Base-by-base conservation (phyloP, 257 asterid genomes). In the Solanum verrucosum region DNA sequence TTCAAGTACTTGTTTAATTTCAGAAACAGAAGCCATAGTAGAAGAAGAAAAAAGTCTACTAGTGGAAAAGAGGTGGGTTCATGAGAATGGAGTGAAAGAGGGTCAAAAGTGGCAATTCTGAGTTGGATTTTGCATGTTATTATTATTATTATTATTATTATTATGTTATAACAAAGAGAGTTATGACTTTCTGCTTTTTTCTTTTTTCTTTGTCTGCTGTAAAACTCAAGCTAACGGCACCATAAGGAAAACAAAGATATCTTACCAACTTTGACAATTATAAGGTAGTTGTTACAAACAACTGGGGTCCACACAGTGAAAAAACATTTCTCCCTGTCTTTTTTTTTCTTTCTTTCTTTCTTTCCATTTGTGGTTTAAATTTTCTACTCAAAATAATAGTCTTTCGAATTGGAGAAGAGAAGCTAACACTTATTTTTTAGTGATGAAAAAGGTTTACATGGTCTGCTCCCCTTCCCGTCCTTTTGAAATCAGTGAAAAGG, bases 1-100 rank as follows among this genome's bases (percentile, higher is more conserved):
- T 49, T 92, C 90, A 44, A 97, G 18, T 75, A 97, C 99, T 21
- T 96, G 92, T 73, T 97, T 93, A 49, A 93, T 78, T 34, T 89
- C 94, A 2, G 92, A 88, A 84, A 88, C 87, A 84, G 93, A 44
- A 44, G 52, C 97, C 92, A 90, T 84, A 29, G 46, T 21, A 20
- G 87, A 15, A 16, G 60, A 52, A 52, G 21, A 13, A 42, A 34
- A 42, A 34, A 34, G 81, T n/a, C 20, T 78, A 78, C 11, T 15
- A 89, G 77, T 42, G 84, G 84, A 56, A 75, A 44, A 88, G 86
- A 7, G 87, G 90, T 34, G 90, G 88, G 88, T 86, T 92, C 95
- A 94, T 92, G 92, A 91, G 92, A 88, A 84, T 68, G 88, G 91
- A 85, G 93, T 90, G 94, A 90, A 87, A 52, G 60, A 87, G 85